These are phyloP conservation scores for Penicillium italicum DNA, from an alignment of 2,329 filamentous ascomycete species.

Conservation along the genomic window DNA sequence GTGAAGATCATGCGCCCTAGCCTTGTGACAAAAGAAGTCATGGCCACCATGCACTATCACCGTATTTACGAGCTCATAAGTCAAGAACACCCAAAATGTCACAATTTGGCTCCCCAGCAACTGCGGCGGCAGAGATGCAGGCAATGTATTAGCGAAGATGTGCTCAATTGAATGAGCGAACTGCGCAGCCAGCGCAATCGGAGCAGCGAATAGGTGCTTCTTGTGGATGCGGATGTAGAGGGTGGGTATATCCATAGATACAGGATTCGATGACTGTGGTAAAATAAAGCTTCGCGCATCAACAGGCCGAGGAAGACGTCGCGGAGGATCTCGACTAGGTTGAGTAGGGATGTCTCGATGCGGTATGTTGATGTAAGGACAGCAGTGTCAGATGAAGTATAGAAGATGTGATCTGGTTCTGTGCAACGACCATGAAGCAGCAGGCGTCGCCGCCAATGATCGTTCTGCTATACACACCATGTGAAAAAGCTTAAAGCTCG, in stretches of 20 bases:
- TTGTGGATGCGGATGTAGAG: conserved; percentile 55
- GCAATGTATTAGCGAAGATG: conserved; percentile 52
- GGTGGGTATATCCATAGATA: conserved; percentile 50
- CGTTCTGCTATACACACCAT: not conserved
- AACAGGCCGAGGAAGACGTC: conserved; percentile 45
- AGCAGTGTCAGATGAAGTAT: conserved; percentile 31
- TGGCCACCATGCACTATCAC: conserved; percentile 57
- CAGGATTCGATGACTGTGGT: conserved; percentile 54
- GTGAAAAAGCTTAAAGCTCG: not conserved
- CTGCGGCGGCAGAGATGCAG: conserved; percentile 50
- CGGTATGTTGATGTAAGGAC: conserved; percentile 34
- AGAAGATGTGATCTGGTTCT: conserved; percentile 48
- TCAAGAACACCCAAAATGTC: conserved; percentile 53
- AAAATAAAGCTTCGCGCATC: conserved; percentile 53
- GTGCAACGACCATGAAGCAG: conserved; percentile 45
- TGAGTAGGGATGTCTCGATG: conserved; percentile 40
- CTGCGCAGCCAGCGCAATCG: conserved; percentile 54
- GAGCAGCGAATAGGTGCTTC: conserved; percentile 53
- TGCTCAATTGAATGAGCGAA: conserved; percentile 59
- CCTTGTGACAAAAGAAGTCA: conserved; percentile 49
- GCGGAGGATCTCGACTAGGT: conserved; percentile 33
- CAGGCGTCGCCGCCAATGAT: not conserved
- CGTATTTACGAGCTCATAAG: conserved; percentile 51
- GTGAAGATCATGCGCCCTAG: conserved; percentile 54
- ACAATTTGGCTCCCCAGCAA: conserved; percentile 49